Base-by-base conservation (phyloP, 805 yeast genomes). In the Saccharomycopsis selenospora region DNA sequence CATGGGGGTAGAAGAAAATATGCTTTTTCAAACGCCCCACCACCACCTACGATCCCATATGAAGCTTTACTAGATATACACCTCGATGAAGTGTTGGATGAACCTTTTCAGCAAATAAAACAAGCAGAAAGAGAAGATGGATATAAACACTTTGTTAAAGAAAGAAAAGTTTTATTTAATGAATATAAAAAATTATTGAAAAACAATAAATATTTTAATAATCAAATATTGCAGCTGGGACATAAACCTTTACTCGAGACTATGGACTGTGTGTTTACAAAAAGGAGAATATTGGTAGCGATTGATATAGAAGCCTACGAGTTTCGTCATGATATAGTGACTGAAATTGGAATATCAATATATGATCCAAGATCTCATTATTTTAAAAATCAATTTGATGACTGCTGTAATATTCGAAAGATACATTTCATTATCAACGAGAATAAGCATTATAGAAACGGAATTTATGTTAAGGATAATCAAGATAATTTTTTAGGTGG, bases 251-350 rank as follows among this genome's bases (percentile, higher is more conserved):
- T 49, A 14, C 23, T 45, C 5, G 4, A 43, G 14, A 30, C 38
- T 22, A 36, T 49, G 44, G 33, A 29, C 14, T 8, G 14, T 23
- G 51, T 51, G 46, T 55, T 57, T 27, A 29, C 57, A 2, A 57
- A 55, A 38, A 53, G 51, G 26, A 58, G 65, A 5, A 63, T 67
- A 2, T 62, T 73, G n/a, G 64, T 78, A 44, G 66, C 74, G 11
- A 61, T 79, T 41, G 85, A 79, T 59, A 64, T 77, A 2, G 85
- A 79, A 58, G 82, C 82, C 0, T 77, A 61, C 64, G 85, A 79
- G 56, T 52, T 56, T 22, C 61, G 72, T 52, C 63, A 62, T 11
- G 57, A 64, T 18, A 49, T 61, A 5, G 65, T 79, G 5, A 78
- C 82, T 0, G 85, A 79, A 56, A 69, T 79, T 42, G 85, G 85